A percentile compares a stretch with the other conserved stretches of the same genome.
These are phyloP conservation scores for Fonsecaea pugnacius DNA, from an alignment of 2,329 filamentous ascomycete species.

Conservation along the genomic window DNA sequence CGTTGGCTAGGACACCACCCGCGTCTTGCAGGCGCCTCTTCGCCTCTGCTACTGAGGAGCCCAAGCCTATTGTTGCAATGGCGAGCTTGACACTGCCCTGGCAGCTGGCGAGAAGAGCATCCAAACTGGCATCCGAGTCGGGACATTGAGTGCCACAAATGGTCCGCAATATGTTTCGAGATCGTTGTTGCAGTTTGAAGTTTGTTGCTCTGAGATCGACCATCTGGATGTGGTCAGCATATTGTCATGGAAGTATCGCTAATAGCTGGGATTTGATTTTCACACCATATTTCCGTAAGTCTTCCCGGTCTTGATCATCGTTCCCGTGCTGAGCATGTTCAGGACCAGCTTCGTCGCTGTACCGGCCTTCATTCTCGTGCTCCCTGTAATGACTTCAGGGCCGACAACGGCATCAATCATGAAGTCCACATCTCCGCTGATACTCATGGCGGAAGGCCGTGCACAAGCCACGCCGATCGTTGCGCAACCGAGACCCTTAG, in stretches of 20 bases:
- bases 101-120: constrained; percentile 40
- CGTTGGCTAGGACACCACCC: constrained; percentile 38
- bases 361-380: constrained; percentile 53
- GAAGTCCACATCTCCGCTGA: constrained; percentile 39
- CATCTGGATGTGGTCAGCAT: constrained; percentile 38
- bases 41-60: constrained; percentile 38
- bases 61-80: constrained; percentile 40
- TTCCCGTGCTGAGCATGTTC: constrained; percentile 52
- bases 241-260: neutral
- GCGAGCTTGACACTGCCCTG: constrained; percentile 44
- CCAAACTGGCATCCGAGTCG: constrained; percentile 38
- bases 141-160: constrained; percentile 35
- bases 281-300: constrained; percentile 50
- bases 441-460: constrained; percentile 42
- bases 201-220: constrained; percentile 48
- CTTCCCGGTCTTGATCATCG: constrained; percentile 50
- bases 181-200: constrained; percentile 45
- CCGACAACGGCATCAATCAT: constrained; percentile 49
- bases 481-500: constrained; percentile 43
- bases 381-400: constrained; percentile 52
- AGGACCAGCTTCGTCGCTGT: constrained; percentile 53
- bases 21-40: constrained; percentile 34
- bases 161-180: constrained; percentile 43
- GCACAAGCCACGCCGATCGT: constrained; percentile 49
- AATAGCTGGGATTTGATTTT: neutral